A percentile compares a stretch with the other conserved stretches of the same genome.
phyloP scores from a whole-genome alignment of 305 asterid genomes.

The Lippia alba region DNA sequence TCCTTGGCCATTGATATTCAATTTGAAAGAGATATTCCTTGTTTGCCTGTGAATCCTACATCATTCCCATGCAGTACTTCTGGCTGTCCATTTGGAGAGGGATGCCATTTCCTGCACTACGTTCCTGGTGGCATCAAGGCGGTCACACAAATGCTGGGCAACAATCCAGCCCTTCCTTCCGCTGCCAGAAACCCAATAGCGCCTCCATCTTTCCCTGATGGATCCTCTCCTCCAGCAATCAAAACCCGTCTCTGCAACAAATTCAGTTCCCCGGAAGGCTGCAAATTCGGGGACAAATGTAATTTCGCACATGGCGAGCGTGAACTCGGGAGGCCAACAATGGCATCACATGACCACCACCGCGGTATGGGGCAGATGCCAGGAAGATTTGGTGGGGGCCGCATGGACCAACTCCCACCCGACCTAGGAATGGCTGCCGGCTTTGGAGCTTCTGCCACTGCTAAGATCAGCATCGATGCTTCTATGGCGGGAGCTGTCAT shows the following conservation, averaged over 20 bases:
- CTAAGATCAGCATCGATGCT: constrained; percentile 55
- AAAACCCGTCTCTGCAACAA: constrained; percentile 55
- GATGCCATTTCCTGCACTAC: constrained; percentile 57
- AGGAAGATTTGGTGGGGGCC: constrained; percentile 38
- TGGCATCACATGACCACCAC: constrained; percentile 43
- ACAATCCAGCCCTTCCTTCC: constrained; percentile 47
- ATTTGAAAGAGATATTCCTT: neutral
- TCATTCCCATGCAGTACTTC: constrained; percentile 45
- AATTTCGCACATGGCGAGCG: constrained; percentile 55
- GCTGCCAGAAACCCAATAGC: constrained; percentile 32
- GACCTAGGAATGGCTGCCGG: constrained; percentile 35
- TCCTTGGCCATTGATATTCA: neutral
- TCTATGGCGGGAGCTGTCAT: constrained; percentile 52
- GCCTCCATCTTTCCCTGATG: constrained; percentile 43
- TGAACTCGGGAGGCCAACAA: constrained; percentile 46
- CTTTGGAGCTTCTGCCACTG: constrained; percentile 60
- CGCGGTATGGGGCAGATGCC: constrained; percentile 40
- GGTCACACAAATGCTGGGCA: constrained; percentile 50
- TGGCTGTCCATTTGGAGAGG: constrained; percentile 63
- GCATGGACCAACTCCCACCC: constrained; percentile 41
- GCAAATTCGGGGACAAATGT: constrained; percentile 60
- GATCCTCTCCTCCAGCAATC: constrained; percentile 39
- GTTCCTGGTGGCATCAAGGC: constrained; percentile 61
- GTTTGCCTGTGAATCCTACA: constrained; percentile 6
- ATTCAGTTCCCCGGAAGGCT: constrained; percentile 52